phyloP scores from a whole-genome alignment of 306 rosid species.

The Pterocarpus santalinus region DNA sequence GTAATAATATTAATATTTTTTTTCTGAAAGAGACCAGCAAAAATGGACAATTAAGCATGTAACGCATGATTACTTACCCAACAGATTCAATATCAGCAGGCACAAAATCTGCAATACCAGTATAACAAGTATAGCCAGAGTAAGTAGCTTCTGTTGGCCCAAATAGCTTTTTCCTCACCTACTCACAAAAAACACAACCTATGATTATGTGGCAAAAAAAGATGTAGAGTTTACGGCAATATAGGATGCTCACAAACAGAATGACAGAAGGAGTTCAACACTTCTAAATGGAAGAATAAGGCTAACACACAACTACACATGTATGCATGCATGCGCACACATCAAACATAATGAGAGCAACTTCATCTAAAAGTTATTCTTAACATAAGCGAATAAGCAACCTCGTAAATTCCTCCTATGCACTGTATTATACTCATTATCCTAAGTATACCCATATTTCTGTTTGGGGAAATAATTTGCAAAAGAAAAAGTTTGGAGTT shows the following conservation, averaged over 20 bases:
- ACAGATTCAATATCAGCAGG: conserved; percentile 94
- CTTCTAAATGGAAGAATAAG: conserved; percentile 29
- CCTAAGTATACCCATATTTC: not conserved
- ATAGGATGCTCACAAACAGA: conserved; percentile 28
- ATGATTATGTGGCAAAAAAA: conserved; percentile 15
- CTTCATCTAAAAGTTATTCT: conserved; percentile 13
- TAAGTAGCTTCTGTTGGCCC: conserved; percentile 74
- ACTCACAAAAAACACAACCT: conserved; percentile 38
- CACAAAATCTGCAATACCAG: conserved; percentile 94
- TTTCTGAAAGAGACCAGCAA: not conserved
- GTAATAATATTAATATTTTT: not conserved
- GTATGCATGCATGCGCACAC: not conserved
- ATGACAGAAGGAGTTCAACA: conserved; percentile 13
- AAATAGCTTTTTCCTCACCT: conserved; percentile 87
- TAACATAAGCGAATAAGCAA: not conserved
- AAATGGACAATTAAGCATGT: conserved; percentile 24
- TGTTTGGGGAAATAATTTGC: conserved; percentile 9
- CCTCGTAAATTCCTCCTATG: conserved; percentile 12
- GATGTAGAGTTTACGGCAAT: conserved; percentile 3
- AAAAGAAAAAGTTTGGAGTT: conserved; percentile 17
- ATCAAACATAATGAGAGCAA: conserved; percentile 14
- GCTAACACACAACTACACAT: not conserved
- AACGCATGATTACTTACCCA: conserved; percentile 67
- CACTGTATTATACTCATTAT: not conserved
- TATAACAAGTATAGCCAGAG: conserved; percentile 96